Evolutionary conservation across 164 flowering plant genomes (phyloP).

Genomic region (Akebia trifoliata): DNA sequence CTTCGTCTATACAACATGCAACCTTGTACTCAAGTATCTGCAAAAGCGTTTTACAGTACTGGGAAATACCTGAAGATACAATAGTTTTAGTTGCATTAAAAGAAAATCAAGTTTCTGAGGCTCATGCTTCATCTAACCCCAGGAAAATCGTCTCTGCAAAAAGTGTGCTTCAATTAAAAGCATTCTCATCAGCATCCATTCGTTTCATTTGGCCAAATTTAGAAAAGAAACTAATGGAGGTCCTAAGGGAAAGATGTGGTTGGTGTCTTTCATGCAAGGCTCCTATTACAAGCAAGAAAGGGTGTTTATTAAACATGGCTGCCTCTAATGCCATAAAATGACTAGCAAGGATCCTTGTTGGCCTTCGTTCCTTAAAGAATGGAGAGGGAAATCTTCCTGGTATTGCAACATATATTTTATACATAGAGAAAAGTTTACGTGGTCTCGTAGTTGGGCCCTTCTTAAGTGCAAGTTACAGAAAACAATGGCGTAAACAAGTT

Average conservation of each 20-base stretch:
- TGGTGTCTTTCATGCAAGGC: conserved; percentile 91
- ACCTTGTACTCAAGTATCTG: conserved; percentile 51
- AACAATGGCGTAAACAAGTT: conserved; percentile 63
- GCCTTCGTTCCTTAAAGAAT: conserved; percentile 44
- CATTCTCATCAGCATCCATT: conserved; percentile 57
- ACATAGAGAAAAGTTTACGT: conserved; percentile 69
- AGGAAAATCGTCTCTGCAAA: conserved; percentile 48
- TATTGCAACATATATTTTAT: conserved; percentile 62
- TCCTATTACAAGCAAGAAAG: conserved; percentile 51
- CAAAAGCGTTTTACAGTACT: conserved; percentile 57
- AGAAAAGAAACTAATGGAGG: conserved; percentile 74
- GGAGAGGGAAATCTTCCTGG: conserved; percentile 55
- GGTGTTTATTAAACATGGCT: conserved; percentile 81
- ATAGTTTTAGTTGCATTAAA: conserved; percentile 49
- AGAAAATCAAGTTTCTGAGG: conserved; percentile 41
- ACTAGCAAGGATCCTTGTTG: conserved; percentile 42
- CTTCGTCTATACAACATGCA: conserved; percentile 39
- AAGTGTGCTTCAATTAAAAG: conserved; percentile 61
- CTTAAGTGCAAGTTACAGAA: conserved; percentile 38
- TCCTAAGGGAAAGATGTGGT: conserved; percentile 94
- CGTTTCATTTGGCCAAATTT: conserved; percentile 89
- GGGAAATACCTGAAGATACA: conserved; percentile 45
- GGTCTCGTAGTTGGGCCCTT: conserved; percentile 73
- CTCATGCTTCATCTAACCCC: conserved; percentile 35
- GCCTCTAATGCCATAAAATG: conserved; percentile 60